Evolutionary conservation across 805 yeast species (phyloP), one percentile per base, ranked within the genome.

Genomic region (Yarrowia alimentaria): DNA sequence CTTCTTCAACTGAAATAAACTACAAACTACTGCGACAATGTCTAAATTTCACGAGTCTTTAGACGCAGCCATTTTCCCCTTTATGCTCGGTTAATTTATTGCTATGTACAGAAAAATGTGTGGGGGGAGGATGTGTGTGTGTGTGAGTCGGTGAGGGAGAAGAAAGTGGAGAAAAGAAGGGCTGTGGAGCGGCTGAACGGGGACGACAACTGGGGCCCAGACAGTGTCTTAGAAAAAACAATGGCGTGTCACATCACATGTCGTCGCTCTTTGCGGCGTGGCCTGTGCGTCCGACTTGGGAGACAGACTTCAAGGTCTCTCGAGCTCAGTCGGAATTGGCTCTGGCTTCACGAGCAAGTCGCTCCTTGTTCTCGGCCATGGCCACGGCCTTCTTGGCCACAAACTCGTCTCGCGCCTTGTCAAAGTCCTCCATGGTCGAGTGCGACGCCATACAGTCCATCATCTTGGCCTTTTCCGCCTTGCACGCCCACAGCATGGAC

Each of bases 401-500:
- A 43, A 57, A 67, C 33, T 48, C 52, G 26, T 54, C 57, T n/a
- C 69, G 57, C 34, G 60, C 53, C 31, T 58, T 55, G 51, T 62
- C 62, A 51, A 52, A 62, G 55, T 58, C 57, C 30, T 60, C 64
- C 18, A 56, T 55, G 16, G 64, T 54, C 17, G 69, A 69, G 66
- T 68, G 64, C 14, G 53, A 49, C 3, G 64, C 64, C 13, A 67
- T 66, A 43, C 70, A 67, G 20, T 60, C 61, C 25, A 65, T 56
- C 58, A 67, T 58, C 35, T 56, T 61, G 33, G 58, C 54, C 54
- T 66, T 66, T 38, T 62, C 62, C 12, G 59, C 66, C n/a, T 62
- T 56, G 50, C 70, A 67, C 40, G 66, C 65, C 65, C 65, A 66
- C 22, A 68, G 60, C 53, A 67, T 66, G 29, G 64, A 56, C 17